Percentiles rank a stretch among this genome's conserved stretches.
Evolutionary conservation across 495 filamentous ascomycete genomes (phyloP).

Genomic region (Podospora fimiseda): DNA sequence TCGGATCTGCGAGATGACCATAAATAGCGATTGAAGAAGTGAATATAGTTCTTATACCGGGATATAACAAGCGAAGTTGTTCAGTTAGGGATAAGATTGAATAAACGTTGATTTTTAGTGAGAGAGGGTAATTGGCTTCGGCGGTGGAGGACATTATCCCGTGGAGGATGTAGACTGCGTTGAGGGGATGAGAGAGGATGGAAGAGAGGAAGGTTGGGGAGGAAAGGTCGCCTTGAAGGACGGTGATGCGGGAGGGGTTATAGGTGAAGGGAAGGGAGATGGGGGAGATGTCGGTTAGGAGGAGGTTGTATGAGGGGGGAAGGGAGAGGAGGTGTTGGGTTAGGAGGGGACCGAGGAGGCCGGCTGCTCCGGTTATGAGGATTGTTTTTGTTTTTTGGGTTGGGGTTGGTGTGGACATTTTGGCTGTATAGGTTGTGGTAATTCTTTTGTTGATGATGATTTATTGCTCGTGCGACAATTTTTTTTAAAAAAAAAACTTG

Average conservation of each 20-base stretch:
- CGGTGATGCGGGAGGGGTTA: constrained; percentile 46
- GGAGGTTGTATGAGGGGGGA: constrained; percentile 44
- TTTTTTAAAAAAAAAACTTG: no score
- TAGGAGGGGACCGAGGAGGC: constrained; percentile 64
- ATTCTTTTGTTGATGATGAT: not conserved
- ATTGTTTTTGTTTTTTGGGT: constrained; percentile 48
- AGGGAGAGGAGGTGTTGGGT: constrained; percentile 56
- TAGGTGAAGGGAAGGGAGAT: constrained; percentile 49
- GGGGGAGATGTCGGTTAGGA: constrained; percentile 58
- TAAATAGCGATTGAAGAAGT: constrained; percentile 40
- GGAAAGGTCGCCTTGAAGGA: constrained; percentile 58
- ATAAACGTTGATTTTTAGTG: constrained; percentile 68
- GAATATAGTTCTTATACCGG: constrained; percentile 61
- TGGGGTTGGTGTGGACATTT: constrained; percentile 7
- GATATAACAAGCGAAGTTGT: constrained; percentile 48
- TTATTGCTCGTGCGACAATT: no score
- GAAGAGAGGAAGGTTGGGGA: constrained; percentile 38
- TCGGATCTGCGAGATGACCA: constrained; percentile 30
- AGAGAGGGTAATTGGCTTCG: constrained; percentile 70
- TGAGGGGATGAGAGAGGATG: constrained; percentile 47
- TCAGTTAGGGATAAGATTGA: constrained; percentile 60
- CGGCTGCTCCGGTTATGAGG: constrained; percentile 66
- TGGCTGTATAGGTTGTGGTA: not conserved
- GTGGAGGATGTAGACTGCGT: constrained; percentile 71
- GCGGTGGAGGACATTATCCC: constrained; percentile 78